Percentiles rank a stretch among this genome's conserved stretches.
phyloP scores from a whole-genome alignment of 768 basidiomycete genomes.

The Porphyrellus cyaneotinctus region DNA sequence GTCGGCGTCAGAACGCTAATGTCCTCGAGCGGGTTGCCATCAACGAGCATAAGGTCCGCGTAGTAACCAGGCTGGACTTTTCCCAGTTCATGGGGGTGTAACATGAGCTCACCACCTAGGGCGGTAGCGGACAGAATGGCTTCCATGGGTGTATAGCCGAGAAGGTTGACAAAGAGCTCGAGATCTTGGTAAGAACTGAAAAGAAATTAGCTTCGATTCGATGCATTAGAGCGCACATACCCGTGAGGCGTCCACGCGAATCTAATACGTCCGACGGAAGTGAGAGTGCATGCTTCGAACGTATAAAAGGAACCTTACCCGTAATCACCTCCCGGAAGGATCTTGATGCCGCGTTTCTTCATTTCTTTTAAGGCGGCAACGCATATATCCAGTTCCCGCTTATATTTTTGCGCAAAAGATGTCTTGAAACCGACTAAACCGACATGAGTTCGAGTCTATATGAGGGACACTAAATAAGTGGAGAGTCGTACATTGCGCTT shows the following conservation, averaged over 20 bases:
- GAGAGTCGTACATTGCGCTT: conserved; percentile 19
- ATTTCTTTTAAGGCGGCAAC: conserved; percentile 35
- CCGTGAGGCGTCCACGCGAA: conserved; percentile 34
- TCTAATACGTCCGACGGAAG: conserved; percentile 3
- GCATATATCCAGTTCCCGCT: conserved; percentile 32
- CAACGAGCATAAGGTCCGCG: conserved; percentile 35
- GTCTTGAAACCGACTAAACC: conserved; percentile 20
- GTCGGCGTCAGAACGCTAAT: conserved; percentile 30
- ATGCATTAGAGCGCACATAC: not conserved
- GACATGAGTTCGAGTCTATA: not conserved
- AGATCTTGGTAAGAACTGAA: conserved; percentile 34
- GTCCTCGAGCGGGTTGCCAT: conserved; percentile 35
- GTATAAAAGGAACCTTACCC: conserved; percentile 20
- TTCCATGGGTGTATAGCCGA: conserved; percentile 36
- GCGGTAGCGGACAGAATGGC: conserved; percentile 34
- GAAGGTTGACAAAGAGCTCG: conserved; percentile 35
- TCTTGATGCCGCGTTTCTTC: conserved; percentile 33
- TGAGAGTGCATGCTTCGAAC: not conserved
- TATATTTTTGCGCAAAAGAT: conserved; percentile 19
- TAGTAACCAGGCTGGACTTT: conserved; percentile 36
- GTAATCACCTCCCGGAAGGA: conserved; percentile 38
- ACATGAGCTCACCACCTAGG: conserved; percentile 35
- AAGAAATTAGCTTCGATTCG: not conserved
- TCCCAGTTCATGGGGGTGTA: conserved; percentile 34
- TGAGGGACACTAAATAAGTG: not conserved